Evolutionary conservation across 345 rosid species (phyloP), one percentile per base, ranked within the genome.

Genomic region (Citrus hindsii): DNA sequence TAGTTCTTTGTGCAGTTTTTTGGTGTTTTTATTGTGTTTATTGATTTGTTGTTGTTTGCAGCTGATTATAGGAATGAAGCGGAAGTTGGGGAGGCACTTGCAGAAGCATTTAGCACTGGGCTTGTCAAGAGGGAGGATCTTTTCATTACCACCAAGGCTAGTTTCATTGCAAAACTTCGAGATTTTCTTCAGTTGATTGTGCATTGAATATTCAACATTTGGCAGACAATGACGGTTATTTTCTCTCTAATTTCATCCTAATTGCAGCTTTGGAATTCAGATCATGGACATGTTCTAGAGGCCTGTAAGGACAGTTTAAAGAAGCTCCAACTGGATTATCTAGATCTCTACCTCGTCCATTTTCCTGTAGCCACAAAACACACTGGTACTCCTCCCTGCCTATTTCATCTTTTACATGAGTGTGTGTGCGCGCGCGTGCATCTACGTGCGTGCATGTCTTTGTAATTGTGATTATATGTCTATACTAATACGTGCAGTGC

Each of bases 241-340:
- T 55, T 6, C 79, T 14, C 22, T 24, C 9, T 46, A 5, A 7
- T 14, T 69, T 48, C 1, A 24, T 46, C 28, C 12, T 51, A 25
- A 24, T 46, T 67, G 73, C 90, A 95, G 98, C 92, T 95, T 18
- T 95, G 98, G 98, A 95, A 93, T 80, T 92, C 98, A n/a, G 97
- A 95, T 73, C 98, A 95, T 61, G 94, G 94, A 6, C 98, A 95
- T 83, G 95, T 90, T 56, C 59, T 86, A 9, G 98, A 93, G 86
- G 98, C 98, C 4, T 95, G 95, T 85, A 91, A 88, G 79, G 94
- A 87, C 80, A 93, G 98, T 82, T 86, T 93, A 74, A 91, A 93
- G 84, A 93, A 95, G 82, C 97, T 95, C 67, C 93, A 82, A 87
- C 91, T 93, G 56, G 93, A 95, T 75, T 95, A 93, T 79, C 89